Conservation (phyloP, 2,329 filamentous ascomycete genomes). For the Alternaria sp. region DNA sequence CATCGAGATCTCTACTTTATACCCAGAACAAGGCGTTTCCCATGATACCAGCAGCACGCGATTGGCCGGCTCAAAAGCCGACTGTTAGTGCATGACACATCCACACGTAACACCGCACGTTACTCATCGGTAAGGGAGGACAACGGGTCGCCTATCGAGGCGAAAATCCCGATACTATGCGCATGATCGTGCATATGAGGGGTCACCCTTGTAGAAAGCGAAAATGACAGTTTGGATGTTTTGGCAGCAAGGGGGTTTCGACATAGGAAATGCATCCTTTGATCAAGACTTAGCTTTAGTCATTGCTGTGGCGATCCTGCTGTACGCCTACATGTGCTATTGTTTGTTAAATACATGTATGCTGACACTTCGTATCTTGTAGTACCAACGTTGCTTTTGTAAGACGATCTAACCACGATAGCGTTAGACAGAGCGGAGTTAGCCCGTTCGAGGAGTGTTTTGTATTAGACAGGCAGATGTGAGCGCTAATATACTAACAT, state of each 20-base stretch:
- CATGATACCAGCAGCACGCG: neutral
- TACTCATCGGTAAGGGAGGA: neutral
- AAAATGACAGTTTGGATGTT: neutral
- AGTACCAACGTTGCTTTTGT: neutral
- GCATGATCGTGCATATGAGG: conserved; percentile 2
- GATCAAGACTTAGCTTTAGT: neutral
- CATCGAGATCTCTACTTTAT: neutral
- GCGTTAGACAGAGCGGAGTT: neutral
- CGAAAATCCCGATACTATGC: neutral
- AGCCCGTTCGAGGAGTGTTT: neutral
- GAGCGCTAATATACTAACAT: neutral
- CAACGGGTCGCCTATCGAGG: conserved; percentile 1
- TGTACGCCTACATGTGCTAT: neutral
- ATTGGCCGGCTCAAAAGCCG: neutral
- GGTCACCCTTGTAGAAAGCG: neutral
- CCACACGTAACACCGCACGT: neutral
- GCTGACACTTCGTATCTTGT: neutral
- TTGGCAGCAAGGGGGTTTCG: neutral
- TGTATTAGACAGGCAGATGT: neutral
- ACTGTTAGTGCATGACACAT: neutral
- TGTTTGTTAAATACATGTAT: neutral
- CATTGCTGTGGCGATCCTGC: neutral
- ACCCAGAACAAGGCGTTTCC: neutral
- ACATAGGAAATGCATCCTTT: neutral
- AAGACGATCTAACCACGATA: neutral